Evolutionary conservation across 164 flowering plant genomes (phyloP).

Genomic region (Santalum album): DNA sequence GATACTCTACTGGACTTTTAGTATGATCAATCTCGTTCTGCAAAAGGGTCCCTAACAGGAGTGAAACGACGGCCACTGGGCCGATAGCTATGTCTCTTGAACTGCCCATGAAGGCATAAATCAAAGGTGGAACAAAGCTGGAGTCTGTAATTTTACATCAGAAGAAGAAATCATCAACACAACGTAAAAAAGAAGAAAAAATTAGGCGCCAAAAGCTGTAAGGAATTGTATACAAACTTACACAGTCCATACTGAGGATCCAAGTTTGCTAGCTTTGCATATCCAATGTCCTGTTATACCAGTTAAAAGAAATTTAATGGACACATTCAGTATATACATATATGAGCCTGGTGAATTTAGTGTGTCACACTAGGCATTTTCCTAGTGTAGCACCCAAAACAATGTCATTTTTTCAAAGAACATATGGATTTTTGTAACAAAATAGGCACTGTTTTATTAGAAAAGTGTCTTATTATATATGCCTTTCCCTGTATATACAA

Average conservation of each 20-base stretch:
- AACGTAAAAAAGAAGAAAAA: neutral
- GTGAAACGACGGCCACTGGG: constrained; percentile 43
- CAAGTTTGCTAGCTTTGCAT: constrained; percentile 57
- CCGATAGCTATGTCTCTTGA: constrained; percentile 69
- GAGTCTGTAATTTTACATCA: constrained; percentile 31
- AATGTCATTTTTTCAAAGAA: too few species aligned
- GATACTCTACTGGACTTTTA: constrained; percentile 5
- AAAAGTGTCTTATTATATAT: too few species aligned
- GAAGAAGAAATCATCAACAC: neutral
- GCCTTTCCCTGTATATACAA: too few species aligned
- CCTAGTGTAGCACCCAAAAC: too few species aligned
- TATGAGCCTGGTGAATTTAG: too few species aligned
- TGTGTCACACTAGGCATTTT: too few species aligned
- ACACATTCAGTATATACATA: too few species aligned
- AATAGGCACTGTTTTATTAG: too few species aligned
- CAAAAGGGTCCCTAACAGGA: constrained; percentile 21
- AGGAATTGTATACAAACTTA: constrained; percentile 18
- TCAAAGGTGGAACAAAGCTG: constrained; percentile 69
- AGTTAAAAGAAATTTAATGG: too few species aligned
- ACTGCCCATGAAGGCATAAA: constrained; percentile 66
- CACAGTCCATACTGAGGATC: constrained; percentile 68
- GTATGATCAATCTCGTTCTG: constrained; percentile 30
- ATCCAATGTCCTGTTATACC: constrained; percentile 83
- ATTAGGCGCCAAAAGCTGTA: neutral
- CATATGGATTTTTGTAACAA: too few species aligned